Evolutionary conservation across 139 green algal genomes (phyloP), one percentile per base, ranked within the genome.

Genomic region (Tetradesmus lagerheimii): DNA sequence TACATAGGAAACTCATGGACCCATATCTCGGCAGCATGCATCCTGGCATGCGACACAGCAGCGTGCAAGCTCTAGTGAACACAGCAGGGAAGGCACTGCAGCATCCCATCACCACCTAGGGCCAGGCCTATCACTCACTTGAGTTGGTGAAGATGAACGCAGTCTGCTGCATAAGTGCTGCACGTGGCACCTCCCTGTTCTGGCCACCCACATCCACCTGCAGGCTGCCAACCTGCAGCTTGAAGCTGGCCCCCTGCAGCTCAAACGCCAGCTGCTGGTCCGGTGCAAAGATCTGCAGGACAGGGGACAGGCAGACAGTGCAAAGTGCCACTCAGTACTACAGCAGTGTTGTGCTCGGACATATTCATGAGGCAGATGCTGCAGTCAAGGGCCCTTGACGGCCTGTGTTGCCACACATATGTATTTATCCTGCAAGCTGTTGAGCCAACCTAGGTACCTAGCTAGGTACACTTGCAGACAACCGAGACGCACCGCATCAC

Each of bases 181-280:
- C 95, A 12, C 92, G 89, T 12, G 79, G 37, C n/a, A 93, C 91
- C 37, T 93, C 89, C 80, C 37, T 57, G 53, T 87, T 86, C 29
- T 80, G 38, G 34, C 85, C 53, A 31, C 23, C 79, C 0, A 29
- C 45, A 75, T 89, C 87, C 3, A 47, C 64, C 74, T 78, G 47
- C 41, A 77, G 23, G 15, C 78, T 78, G 50, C 85, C 82, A 47
- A 94, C 62, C 66, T 41, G 38, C 78, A 91, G 29, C 64, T 82
- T 85, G 85, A 96, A 98, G 92, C 98, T 99, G 84, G 79, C 92
- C 34, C 96, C 96, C 64, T 96, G 93, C 82, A 95, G 97, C 87
- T 99, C 98, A 90, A 99, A 99, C 0, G 95, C 94, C 0, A 98
- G n/a, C 62, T 96, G 92, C 92, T 99, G 98, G 5, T 93, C 91